These are phyloP conservation scores for Prunus davidiana DNA, from an alignment of 306 rosid genomes.

Conservation along the genomic window DNA sequence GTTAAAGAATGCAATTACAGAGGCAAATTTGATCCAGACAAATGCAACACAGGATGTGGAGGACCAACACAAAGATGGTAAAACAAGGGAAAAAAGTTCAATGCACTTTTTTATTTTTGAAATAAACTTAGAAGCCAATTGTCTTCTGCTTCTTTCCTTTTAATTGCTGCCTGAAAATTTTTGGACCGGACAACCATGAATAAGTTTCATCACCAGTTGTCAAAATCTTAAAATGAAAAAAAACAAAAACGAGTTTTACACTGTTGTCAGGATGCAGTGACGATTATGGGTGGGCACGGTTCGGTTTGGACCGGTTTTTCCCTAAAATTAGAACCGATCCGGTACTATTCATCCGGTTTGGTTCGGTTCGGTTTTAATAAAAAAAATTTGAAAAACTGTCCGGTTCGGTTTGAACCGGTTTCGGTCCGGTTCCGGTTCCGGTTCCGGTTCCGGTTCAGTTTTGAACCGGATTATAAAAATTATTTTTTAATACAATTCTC, in stretches of 20 bases:
- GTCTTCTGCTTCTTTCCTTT: background rate
- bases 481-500: too few relatives aligned
- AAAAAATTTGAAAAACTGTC: too few relatives aligned
- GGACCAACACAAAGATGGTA: constrained; percentile 94
- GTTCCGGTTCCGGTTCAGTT: too few relatives aligned
- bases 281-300: background rate
- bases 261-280: background rate
- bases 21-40: constrained; percentile 78
- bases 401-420: too few relatives aligned
- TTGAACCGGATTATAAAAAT: too few relatives aligned
- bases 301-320: too few relatives aligned
- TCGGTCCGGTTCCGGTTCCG: too few relatives aligned
- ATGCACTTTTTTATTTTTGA: background rate
- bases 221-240: background rate
- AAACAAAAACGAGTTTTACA: background rate
- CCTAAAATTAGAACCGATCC: too few relatives aligned
- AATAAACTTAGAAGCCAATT: background rate
- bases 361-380: too few relatives aligned
- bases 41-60: constrained; percentile 88
- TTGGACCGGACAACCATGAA: background rate
- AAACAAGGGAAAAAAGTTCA: background rate
- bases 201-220: background rate
- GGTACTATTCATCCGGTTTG: too few relatives aligned
- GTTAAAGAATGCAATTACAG: constrained; percentile 81
- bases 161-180: background rate